Percentiles rank a stretch among this genome's conserved stretches.
phyloP scores from a whole-genome alignment of 306 rosid species.

The Casuarina glauca region DNA sequence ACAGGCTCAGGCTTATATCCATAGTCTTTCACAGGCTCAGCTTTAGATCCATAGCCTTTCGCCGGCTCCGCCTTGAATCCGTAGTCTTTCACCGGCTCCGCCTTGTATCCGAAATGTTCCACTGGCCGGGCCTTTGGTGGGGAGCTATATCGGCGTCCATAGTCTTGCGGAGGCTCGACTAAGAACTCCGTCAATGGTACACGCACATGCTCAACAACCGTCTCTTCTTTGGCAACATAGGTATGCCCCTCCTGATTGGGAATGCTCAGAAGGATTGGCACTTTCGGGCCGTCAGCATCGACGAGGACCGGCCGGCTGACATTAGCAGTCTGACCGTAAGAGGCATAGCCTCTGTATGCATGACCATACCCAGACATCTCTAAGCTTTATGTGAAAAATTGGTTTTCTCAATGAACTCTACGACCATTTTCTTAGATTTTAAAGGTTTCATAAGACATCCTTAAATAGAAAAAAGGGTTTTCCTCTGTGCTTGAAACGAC shows the following conservation, averaged over 20 bases:
- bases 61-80: neutral
- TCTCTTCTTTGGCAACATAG: constrained; percentile 27
- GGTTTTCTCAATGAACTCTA: neutral
- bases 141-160: neutral
- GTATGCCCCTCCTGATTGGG: constrained; percentile 7
- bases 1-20: neutral
- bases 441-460: neutral
- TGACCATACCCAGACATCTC: constrained; percentile 44
- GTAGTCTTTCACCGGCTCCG: constrained; percentile 23
- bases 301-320: constrained; percentile 21
- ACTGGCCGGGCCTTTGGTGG: neutral
- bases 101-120: constrained; percentile 11
- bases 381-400: constrained; percentile 1
- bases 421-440: neutral
- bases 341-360: constrained; percentile 14
- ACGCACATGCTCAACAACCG: constrained; percentile 17
- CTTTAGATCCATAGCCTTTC: neutral
- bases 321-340: constrained; percentile 9
- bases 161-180: neutral
- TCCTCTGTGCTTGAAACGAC: neutral
- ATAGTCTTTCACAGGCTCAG: neutral
- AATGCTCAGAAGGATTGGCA: neutral
- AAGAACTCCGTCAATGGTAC: neutral
- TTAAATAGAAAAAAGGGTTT: constrained; percentile 2
- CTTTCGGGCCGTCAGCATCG: constrained; percentile 18